A percentile compares a stretch with the other conserved stretches of the same genome.
Evolutionary conservation across 2,329 filamentous ascomycete genomes (phyloP).

Genomic region (Pseudogymnoascus sp.): DNA sequence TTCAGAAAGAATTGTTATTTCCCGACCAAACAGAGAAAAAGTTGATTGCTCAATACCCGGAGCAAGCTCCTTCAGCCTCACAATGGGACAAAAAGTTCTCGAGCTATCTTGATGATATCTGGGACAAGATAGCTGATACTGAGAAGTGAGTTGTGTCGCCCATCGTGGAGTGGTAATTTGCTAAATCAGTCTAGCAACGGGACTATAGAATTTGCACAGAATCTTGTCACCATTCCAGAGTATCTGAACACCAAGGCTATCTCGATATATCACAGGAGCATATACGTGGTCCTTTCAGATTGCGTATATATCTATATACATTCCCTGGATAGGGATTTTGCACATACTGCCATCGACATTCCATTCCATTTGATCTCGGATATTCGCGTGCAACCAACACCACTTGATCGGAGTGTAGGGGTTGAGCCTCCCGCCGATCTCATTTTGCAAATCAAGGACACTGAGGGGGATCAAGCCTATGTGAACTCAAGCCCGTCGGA

Average conservation of each 20-base stretch:
- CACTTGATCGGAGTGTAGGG: background rate
- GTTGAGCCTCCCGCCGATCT: background rate
- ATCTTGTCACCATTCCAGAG: background rate
- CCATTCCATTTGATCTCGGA: background rate
- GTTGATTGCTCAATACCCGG: slow-evolving; percentile 1
- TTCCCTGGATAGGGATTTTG: background rate
- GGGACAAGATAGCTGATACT: background rate
- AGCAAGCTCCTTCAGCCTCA: background rate
- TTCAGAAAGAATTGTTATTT: background rate
- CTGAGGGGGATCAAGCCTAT: background rate
- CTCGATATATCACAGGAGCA: background rate
- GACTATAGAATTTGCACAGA: background rate
- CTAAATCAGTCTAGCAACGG: background rate
- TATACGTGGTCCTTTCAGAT: background rate
- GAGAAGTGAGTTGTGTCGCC: background rate
- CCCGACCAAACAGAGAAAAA: background rate
- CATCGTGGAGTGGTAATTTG: background rate
- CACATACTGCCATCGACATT: background rate
- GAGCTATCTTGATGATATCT: background rate
- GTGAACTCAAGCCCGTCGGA: background rate
- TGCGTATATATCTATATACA: background rate
- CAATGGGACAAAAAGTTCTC: slow-evolving; percentile 8
- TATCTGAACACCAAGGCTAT: background rate
- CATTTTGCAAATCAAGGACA: background rate
- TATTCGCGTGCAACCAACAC: background rate